Evolutionary conservation across 768 basidiomycete genomes (phyloP).

Genomic region (Grammothele lineata): DNA sequence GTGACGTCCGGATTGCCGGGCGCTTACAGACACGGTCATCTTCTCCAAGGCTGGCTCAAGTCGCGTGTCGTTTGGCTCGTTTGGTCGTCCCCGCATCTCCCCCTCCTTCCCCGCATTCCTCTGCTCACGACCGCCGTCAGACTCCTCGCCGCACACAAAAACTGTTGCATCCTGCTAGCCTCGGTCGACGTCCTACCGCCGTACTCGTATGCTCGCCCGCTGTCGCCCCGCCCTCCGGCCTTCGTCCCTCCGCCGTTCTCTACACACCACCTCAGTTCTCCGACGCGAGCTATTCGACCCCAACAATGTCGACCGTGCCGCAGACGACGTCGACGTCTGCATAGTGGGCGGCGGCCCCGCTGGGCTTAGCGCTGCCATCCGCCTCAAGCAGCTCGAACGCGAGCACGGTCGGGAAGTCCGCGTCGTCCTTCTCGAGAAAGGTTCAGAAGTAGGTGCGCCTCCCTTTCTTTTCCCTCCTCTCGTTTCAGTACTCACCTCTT

Average conservation of each 20-base stretch:
- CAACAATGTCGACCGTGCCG: conserved; percentile 67
- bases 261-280: conserved; percentile 26
- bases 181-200: too few relatives aligned
- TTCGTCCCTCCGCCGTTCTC: conserved; percentile 2
- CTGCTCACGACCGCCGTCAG: too few relatives aligned
- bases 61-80: too few relatives aligned
- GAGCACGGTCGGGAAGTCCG: conserved; percentile 77
- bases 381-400: conserved; percentile 87
- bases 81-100: too few relatives aligned
- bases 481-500: neutral
- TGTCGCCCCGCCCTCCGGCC: neutral
- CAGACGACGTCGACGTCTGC: conserved; percentile 93
- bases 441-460: conserved; percentile 77
- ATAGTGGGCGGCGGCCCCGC: conserved; percentile 97
- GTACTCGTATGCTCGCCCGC: conserved; percentile 2
- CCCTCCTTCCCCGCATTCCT: too few relatives aligned
- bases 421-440: conserved; percentile 95
- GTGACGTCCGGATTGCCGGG: too few relatives aligned
- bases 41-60: too few relatives aligned
- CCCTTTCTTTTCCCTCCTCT: neutral
- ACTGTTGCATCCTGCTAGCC: too few relatives aligned
- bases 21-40: too few relatives aligned
- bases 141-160: too few relatives aligned
- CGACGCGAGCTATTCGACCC: conserved; percentile 46
- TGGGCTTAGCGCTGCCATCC: conserved; percentile 92